A percentile compares a stretch with the other conserved stretches of the same genome.
Conservation (phyloP, 2,329 filamentous ascomycete species). For the Whalleya microplaca region DNA sequence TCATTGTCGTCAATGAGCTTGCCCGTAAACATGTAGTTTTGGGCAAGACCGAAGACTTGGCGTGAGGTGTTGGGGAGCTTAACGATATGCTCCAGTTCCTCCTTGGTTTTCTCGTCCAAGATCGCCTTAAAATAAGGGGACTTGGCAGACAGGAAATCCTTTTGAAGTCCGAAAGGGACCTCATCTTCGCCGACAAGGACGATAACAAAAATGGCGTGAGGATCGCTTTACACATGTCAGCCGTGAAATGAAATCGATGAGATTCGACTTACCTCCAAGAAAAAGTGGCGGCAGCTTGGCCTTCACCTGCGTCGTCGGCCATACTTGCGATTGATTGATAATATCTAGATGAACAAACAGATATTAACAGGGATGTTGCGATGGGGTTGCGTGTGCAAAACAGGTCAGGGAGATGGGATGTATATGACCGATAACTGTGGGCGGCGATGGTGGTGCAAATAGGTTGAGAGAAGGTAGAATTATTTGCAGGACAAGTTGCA, state of each 20-base stretch:
- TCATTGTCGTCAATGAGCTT: slow-evolving; percentile 47
- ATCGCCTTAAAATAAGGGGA: slow-evolving; percentile 52
- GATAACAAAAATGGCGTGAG: slow-evolving; percentile 60
- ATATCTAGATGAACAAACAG: too few species aligned
- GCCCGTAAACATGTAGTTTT: slow-evolving; percentile 59
- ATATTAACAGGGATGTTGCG: too few species aligned
- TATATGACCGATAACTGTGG: neutral
- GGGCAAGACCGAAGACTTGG: slow-evolving; percentile 58
- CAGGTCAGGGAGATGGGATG: neutral
- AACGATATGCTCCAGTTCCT: slow-evolving; percentile 54
- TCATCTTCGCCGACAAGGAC: slow-evolving; percentile 57
- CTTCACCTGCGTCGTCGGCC: neutral
- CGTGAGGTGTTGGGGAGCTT: slow-evolving; percentile 51
- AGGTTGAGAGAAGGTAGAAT: neutral
- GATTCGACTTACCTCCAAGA: slow-evolving; percentile 21
- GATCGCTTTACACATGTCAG: slow-evolving; percentile 45
- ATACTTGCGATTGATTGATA: neutral
- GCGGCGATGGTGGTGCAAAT: neutral
- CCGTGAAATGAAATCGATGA: neutral
- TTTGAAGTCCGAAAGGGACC: slow-evolving; percentile 60
- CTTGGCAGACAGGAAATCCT: slow-evolving; percentile 59
- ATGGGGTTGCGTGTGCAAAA: too few species aligned
- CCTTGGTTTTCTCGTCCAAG: slow-evolving; percentile 43
- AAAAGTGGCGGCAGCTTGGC: slow-evolving; percentile 4
- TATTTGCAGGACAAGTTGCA: too few species aligned